Evolutionary conservation across 371 early-diverging fungal genomes (phyloP).

Genomic region (Conidiobolus coronatus): DNA sequence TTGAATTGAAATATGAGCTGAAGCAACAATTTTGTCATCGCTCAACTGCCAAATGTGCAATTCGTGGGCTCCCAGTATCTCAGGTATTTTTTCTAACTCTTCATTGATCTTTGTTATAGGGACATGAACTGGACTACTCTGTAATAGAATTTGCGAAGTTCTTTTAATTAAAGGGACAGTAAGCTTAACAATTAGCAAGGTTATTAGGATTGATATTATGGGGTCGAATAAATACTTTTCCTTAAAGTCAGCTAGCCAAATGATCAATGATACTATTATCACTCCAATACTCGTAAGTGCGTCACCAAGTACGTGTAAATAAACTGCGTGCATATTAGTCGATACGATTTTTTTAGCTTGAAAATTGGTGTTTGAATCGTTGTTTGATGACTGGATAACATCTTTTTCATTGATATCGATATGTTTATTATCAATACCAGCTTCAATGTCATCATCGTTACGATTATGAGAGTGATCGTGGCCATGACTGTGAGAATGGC

Average conservation of each 20-base stretch:
- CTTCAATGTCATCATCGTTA: constrained; percentile 15
- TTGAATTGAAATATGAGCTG: constrained; percentile 52
- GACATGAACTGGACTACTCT: constrained; percentile 53
- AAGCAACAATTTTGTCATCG: constrained; percentile 59
- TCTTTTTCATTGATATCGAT: constrained; percentile 2
- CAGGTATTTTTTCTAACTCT: constrained; percentile 22
- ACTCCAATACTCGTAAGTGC: constrained; percentile 83
- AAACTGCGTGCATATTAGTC: constrained; percentile 78
- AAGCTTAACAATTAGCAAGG: constrained; percentile 26
- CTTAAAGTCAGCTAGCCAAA: constrained; percentile 34
- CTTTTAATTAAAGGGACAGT: constrained; percentile 42
- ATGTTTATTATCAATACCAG: constrained; percentile 7
- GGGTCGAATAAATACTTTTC: constrained; percentile 71
- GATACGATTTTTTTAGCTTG: neutral
- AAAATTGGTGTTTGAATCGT: neutral
- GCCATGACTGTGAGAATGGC: constrained; percentile 12
- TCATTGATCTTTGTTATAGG: constrained; percentile 34
- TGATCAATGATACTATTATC: constrained; percentile 57
- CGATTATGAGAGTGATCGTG: constrained; percentile 12
- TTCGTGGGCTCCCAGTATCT: constrained; percentile 62
- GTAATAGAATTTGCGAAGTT: constrained; percentile 62
- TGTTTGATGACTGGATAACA: too few species aligned
- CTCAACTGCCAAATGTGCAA: constrained; percentile 87
- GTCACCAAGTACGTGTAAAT: constrained; percentile 88
- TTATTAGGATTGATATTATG: constrained; percentile 13